Percentiles rank a stretch among this genome's conserved stretches.
Evolutionary conservation across 2,329 filamentous ascomycete genomes (phyloP).

Genomic region (Sphaerulina vaccinii): DNA sequence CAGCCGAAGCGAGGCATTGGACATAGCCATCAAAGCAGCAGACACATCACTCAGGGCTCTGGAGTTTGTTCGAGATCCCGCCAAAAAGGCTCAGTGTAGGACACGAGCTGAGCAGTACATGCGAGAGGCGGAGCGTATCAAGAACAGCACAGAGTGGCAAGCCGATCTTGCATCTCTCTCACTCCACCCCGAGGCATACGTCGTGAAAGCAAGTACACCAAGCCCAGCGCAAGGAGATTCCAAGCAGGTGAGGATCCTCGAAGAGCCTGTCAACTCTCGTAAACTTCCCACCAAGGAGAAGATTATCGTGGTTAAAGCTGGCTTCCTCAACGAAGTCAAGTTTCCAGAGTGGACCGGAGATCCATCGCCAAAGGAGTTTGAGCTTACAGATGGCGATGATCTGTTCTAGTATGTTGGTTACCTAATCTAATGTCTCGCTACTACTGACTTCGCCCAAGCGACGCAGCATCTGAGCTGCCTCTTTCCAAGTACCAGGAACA

Average conservation of each 20-base stretch:
- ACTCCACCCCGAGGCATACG: slow-evolving; percentile 11
- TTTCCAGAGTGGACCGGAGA: slow-evolving; percentile 81
- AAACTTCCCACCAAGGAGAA: slow-evolving; percentile 68
- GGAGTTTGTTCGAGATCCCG: slow-evolving; percentile 57
- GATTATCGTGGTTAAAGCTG: slow-evolving; percentile 72
- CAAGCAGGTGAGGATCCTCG: slow-evolving; percentile 38
- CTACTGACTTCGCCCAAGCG: slow-evolving; percentile 37
- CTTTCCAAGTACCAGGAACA: slow-evolving; percentile 72
- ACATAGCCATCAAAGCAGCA: slow-evolving; percentile 71
- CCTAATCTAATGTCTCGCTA: slow-evolving; percentile 7
- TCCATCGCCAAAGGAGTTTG: slow-evolving; percentile 63
- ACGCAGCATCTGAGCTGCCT: slow-evolving; percentile 65
- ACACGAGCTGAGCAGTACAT: slow-evolving; percentile 69
- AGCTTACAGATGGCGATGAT: slow-evolving; percentile 47
- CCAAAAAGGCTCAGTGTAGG: slow-evolving; percentile 65
- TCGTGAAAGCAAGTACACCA: not conserved
- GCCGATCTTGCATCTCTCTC: not conserved
- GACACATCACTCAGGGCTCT: slow-evolving; percentile 81
- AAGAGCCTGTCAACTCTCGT: slow-evolving; percentile 59
- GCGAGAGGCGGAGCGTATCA: slow-evolving; percentile 72
- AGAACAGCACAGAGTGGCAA: slow-evolving; percentile 44
- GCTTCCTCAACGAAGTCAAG: slow-evolving; percentile 75
- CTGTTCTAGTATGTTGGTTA: slow-evolving; percentile 61
- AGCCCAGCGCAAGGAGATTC: slow-evolving; percentile 3
- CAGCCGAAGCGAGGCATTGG: slow-evolving; percentile 60